A percentile compares a stretch with the other conserved stretches of the same genome.
Conservation (phyloP, 2,329 filamentous ascomycete species). For the Colletotrichum lupini region DNA sequence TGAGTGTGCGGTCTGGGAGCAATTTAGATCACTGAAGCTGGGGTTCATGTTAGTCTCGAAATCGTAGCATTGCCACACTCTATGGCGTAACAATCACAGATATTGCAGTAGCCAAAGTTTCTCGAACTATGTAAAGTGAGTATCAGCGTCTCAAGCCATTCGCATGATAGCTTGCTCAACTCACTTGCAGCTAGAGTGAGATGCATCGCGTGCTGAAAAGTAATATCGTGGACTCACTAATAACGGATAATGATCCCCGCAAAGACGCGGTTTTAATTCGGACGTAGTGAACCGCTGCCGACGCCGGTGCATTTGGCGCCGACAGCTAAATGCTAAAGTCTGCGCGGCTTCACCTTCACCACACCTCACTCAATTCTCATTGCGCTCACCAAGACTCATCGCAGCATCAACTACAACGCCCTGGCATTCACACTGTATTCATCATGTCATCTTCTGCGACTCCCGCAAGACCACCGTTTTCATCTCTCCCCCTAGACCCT, state of each 20-base stretch:
- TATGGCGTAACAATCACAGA: too few relatives aligned
- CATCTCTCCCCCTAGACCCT: slow-evolving; percentile 58
- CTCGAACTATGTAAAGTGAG: too few relatives aligned
- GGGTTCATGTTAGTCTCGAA: too few relatives aligned
- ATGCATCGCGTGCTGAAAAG: too few relatives aligned
- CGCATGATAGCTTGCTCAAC: too few relatives aligned
- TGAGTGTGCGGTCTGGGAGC: background rate
- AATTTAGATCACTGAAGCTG: too few relatives aligned
- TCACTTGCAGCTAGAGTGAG: too few relatives aligned
- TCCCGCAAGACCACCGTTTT: slow-evolving; percentile 21
- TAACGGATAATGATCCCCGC: background rate
- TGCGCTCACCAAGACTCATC: background rate
- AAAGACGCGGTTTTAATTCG: background rate
- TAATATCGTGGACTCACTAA: background rate
- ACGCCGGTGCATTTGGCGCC: slow-evolving; percentile 12
- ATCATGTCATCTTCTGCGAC: background rate
- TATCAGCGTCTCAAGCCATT: too few relatives aligned
- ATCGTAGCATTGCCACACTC: too few relatives aligned
- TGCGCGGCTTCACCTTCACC: background rate
- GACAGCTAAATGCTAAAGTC: background rate
- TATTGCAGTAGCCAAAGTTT: too few relatives aligned
- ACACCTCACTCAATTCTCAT: background rate
- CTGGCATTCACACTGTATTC: background rate
- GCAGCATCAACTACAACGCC: background rate
- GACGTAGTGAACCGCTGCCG: background rate